Evolutionary conservation across 2,329 filamentous ascomycete species (phyloP).

Genomic region (Karstenula rhodostoma): DNA sequence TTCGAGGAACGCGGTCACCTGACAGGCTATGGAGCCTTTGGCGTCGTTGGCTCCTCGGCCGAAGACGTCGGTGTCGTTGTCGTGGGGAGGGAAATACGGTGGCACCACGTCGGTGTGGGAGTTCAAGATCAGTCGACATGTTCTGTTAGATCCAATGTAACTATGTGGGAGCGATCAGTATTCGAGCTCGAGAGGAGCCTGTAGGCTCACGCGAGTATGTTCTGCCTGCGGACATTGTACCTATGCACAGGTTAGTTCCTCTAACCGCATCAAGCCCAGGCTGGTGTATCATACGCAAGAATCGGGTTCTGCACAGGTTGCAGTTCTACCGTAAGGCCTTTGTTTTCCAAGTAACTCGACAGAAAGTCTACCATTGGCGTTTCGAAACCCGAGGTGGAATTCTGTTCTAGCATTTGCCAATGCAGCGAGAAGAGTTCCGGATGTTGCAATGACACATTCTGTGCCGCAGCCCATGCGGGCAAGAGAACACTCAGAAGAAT

Average conservation of each 20-base stretch:
- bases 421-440: conserved; percentile 9
- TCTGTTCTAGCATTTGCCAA: conserved; percentile 8
- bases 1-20: conserved; percentile 8
- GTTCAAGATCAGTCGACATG: conserved; percentile 3
- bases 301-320: conserved; percentile 7
- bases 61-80: conserved; percentile 5
- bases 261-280: neutral
- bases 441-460: conserved; percentile 4
- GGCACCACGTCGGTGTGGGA: conserved; percentile 5
- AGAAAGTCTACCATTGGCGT: conserved; percentile 8
- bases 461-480: neutral
- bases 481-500: neutral
- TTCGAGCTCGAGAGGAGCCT: neutral
- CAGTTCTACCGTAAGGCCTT: conserved; percentile 3
- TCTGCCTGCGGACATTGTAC: conserved; percentile 5
- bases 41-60: conserved; percentile 12
- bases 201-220: neutral
- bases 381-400: conserved; percentile 9
- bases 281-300: neutral
- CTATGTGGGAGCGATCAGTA: neutral
- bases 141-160: conserved; percentile 4
- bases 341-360: neutral
- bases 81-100: conserved; percentile 4
- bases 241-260: neutral
- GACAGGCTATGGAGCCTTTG: conserved; percentile 8